Conservation (phyloP, 2,329 filamentous ascomycete genomes). For the Biscogniauxia sp. region DNA sequence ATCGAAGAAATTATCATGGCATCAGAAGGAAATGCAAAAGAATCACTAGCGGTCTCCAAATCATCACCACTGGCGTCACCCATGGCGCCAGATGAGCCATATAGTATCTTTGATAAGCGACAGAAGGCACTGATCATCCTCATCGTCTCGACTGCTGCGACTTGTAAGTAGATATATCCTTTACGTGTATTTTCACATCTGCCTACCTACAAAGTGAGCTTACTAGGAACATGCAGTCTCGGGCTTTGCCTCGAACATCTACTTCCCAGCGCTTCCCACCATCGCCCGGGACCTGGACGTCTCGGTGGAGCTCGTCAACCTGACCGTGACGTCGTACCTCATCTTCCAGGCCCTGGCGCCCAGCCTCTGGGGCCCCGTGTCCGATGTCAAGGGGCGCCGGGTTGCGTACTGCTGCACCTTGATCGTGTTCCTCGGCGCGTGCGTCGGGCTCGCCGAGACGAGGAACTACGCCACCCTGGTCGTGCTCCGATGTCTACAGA, state of each 20-base stretch:
- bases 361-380: constrained; percentile 47
- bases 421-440: constrained; percentile 44
- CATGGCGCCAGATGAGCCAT: constrained; percentile 30
- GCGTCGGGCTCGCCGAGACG: constrained; percentile 45
- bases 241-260: constrained; percentile 44
- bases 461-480: constrained; percentile 45
- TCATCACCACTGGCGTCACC: too few species aligned
- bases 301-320: constrained; percentile 38
- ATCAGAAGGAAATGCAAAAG: too few species aligned
- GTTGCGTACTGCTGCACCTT: constrained; percentile 48
- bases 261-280: constrained; percentile 47
- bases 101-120: constrained; percentile 49
- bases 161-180: constrained; percentile 36
- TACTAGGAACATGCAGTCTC: constrained; percentile 33
- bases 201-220: background rate
- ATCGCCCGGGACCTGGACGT: constrained; percentile 43
- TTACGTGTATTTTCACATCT: background rate
- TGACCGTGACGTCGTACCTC: constrained; percentile 46
- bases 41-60: too few species aligned
- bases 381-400: constrained; percentile 46
- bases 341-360: constrained; percentile 57
- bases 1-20: too few species aligned
- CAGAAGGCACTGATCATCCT: constrained; percentile 48
- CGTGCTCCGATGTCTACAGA: constrained; percentile 51
- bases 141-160: constrained; percentile 48